These are phyloP conservation scores for Penicillium aurantiogriseum DNA, from an alignment of 2,329 filamentous ascomycete species.

Conservation along the genomic window DNA sequence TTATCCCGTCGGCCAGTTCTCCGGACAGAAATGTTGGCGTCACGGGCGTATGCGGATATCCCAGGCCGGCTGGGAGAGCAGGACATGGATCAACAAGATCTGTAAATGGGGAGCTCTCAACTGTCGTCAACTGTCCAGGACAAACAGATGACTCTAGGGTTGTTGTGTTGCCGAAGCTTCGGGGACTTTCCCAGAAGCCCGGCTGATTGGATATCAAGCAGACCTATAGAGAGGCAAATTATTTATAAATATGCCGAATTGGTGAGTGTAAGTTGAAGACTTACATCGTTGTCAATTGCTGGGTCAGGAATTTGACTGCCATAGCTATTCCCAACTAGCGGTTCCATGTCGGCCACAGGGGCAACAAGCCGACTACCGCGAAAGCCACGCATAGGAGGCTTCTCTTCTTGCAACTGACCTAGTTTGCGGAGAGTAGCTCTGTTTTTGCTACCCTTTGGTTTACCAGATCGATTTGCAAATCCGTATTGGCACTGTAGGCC, in stretches of 20 bases:
- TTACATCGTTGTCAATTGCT: conserved; percentile 21
- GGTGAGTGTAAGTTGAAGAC: background rate
- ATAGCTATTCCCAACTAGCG: conserved; percentile 6
- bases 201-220: conserved; percentile 20
- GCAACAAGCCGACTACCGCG: conserved; percentile 16
- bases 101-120: conserved; percentile 19
- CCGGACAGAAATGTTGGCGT: conserved; percentile 33
- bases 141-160: conserved; percentile 20
- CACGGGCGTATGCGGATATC: conserved; percentile 28
- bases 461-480: conserved; percentile 40
- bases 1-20: conserved; percentile 28
- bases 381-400: conserved; percentile 21
- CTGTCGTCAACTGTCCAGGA: conserved; percentile 13
- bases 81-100: conserved; percentile 19
- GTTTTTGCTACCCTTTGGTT: conserved; percentile 43
- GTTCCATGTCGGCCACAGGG: conserved; percentile 15
- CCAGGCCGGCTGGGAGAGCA: conserved; percentile 18
- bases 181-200: conserved; percentile 29
- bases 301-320: conserved; percentile 11
- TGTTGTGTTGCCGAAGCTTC: conserved; percentile 20
- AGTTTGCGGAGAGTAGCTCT: conserved; percentile 38
- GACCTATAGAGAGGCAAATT: conserved; percentile 4
- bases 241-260: background rate
- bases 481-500: conserved; percentile 39
- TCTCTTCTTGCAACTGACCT: conserved; percentile 36